Conservation (phyloP, 176 grass and related monocot genomes). For the Cenchrus fungigraminus region DNA sequence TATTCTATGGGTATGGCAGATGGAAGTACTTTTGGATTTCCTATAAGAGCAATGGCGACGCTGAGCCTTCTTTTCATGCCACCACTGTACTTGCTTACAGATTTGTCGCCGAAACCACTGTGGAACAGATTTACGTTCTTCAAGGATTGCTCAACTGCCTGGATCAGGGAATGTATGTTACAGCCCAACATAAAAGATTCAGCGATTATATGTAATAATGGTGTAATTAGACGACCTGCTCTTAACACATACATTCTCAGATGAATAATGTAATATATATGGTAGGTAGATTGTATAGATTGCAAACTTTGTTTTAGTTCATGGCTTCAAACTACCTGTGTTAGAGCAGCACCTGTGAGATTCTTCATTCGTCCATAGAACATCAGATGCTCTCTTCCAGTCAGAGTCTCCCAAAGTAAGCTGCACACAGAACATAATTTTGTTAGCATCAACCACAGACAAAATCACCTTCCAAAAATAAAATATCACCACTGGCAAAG, state of each 20-base stretch:
- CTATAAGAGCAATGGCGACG: slow-evolving; percentile 82
- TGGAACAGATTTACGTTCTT: slow-evolving; percentile 84
- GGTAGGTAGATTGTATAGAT: background rate
- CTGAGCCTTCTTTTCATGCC: slow-evolving; percentile 99
- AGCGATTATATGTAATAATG: no score
- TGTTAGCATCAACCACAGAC: background rate
- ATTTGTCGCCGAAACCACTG: slow-evolving; percentile 77
- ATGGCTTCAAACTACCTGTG: slow-evolving; percentile 57
- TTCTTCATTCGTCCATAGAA: slow-evolving; percentile 95
- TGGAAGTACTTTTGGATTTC: slow-evolving; percentile 60
- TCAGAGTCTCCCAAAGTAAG: slow-evolving; percentile 84
- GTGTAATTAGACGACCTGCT: background rate
- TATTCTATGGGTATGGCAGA: background rate
- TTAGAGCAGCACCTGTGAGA: slow-evolving; percentile 64
- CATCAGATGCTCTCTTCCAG: slow-evolving; percentile 73
- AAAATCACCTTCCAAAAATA: background rate
- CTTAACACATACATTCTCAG: background rate
- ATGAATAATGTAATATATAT: no score
- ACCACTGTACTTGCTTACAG: slow-evolving; percentile 80
- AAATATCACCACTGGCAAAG: background rate
- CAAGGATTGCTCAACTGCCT: slow-evolving; percentile 78
- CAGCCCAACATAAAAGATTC: background rate
- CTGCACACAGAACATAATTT: slow-evolving; percentile 50
- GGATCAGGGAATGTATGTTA: background rate
- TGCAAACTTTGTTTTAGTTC: background rate